Conservation (phyloP, 73 alveolate genomes). For the Tetrahymena elliotti region DNA sequence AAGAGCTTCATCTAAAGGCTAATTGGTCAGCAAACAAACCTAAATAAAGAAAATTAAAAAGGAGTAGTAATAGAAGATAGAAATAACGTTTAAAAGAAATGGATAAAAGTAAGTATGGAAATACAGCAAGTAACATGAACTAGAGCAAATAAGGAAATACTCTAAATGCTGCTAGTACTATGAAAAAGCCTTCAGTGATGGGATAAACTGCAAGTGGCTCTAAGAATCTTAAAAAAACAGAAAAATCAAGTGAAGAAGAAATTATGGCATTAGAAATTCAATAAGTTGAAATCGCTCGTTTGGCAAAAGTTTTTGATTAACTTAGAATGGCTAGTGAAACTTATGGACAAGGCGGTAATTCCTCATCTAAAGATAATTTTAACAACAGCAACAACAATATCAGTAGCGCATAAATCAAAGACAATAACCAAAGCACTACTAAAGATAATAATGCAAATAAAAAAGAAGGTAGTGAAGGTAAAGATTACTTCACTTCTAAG, state of each 20-base stretch:
- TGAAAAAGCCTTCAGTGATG: not conserved
- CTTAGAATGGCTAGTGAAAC: not conserved
- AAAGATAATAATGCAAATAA: constrained; percentile 10
- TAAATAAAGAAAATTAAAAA: not conserved
- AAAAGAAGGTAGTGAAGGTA: constrained; percentile 13
- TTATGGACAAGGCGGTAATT: not conserved
- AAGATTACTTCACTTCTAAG: constrained; percentile 1
- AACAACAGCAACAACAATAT: not conserved
- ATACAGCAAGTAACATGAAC: not conserved
- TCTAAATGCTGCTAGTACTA: not conserved
- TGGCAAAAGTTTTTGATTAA: constrained; percentile 11
- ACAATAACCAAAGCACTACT: constrained; percentile 4
- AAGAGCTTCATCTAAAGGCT: not conserved
- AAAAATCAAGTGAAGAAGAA: constrained; percentile 15
- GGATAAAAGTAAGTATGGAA: not conserved
- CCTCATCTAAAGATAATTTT: not conserved
- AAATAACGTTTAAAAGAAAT: not conserved
- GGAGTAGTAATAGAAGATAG: not conserved
- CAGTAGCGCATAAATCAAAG: constrained; percentile 1
- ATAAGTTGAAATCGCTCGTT: constrained; percentile 19
- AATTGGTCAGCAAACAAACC: not conserved
- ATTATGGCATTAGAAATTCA: constrained; percentile 17
- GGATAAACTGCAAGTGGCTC: not conserved
- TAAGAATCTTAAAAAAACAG: not conserved
- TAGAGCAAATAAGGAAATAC: not conserved